These are phyloP conservation scores for Tetrapisispora nanseiensis DNA, from an alignment of 805 yeast genomes.

Conservation along the genomic window DNA sequence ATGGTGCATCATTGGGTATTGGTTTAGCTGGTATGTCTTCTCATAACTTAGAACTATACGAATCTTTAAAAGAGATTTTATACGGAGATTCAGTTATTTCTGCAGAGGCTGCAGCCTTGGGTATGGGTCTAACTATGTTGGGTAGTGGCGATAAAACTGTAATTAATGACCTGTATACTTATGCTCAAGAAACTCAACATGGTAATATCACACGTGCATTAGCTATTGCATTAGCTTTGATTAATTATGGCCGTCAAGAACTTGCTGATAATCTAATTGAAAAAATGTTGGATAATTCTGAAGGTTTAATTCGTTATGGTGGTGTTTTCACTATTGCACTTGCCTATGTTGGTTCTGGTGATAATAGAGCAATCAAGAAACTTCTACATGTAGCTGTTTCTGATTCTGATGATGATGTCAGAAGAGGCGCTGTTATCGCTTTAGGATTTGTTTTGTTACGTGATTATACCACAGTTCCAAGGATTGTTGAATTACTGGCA, in stretches of 20 bases:
- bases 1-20: constrained; percentile 91
- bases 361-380: constrained; percentile 75
- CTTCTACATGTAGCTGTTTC: constrained; percentile 90
- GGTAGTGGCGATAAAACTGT: constrained; percentile 75
- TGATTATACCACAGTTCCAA: constrained; percentile 87
- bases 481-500: constrained; percentile 83
- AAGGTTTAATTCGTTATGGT: constrained; percentile 83
- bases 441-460: constrained; percentile 86
- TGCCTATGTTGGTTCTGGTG: constrained; percentile 95
- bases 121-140: constrained; percentile 92
- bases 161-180: constrained; percentile 69
- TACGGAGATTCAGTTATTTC: constrained; percentile 88
- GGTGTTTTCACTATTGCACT: constrained; percentile 90
- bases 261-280: constrained; percentile 63
- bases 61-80: constrained; percentile 71
- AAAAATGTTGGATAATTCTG: constrained; percentile 60
- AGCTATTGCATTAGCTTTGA: constrained; percentile 78
- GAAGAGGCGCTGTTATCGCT: constrained; percentile 90
- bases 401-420: constrained; percentile 90
- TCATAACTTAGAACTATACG: constrained; percentile 62
- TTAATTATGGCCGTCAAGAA: constrained; percentile 79
- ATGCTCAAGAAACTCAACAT: constrained; percentile 92
- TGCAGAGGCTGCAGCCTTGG: constrained; percentile 92
- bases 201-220: constrained; percentile 92
- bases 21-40: constrained; percentile 98